Conservation (phyloP, 202 grass and related monocot species). For the Hordeum pubiflorum region DNA sequence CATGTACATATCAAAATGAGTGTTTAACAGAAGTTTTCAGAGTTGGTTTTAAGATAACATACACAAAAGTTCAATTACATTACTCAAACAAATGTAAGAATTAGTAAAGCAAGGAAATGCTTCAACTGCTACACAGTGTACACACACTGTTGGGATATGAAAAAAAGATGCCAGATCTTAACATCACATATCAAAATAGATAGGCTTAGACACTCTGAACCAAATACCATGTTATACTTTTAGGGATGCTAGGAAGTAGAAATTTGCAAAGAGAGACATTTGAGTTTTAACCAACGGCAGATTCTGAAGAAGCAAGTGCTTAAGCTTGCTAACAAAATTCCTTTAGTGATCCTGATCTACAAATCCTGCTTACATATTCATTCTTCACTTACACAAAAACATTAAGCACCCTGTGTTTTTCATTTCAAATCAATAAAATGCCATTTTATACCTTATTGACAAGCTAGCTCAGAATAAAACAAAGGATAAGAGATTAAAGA, state of each 20-base stretch:
- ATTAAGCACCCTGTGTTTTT: background rate
- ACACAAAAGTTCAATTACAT: background rate
- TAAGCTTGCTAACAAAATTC: background rate
- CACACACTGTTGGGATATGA: background rate
- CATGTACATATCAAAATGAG: background rate
- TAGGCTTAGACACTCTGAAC: background rate
- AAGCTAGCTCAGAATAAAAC: background rate
- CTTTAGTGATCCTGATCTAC: background rate
- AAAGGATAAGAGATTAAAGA: background rate
- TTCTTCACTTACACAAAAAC: background rate
- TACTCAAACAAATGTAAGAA: slow-evolving; percentile 7
- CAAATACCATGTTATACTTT: background rate
- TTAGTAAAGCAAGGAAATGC: background rate
- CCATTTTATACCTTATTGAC: background rate
- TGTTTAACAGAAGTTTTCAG: background rate
- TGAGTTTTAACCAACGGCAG: background rate
- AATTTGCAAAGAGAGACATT: background rate
- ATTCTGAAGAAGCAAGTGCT: background rate
- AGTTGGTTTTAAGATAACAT: background rate
- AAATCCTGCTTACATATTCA: background rate
- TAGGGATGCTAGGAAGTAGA: background rate
- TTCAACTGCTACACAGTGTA: background rate
- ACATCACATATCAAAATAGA: no score
- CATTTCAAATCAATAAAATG: background rate
- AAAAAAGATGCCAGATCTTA: background rate